Conservation (phyloP, 805 yeast species). For the Yarrowia phangngaensis region DNA sequence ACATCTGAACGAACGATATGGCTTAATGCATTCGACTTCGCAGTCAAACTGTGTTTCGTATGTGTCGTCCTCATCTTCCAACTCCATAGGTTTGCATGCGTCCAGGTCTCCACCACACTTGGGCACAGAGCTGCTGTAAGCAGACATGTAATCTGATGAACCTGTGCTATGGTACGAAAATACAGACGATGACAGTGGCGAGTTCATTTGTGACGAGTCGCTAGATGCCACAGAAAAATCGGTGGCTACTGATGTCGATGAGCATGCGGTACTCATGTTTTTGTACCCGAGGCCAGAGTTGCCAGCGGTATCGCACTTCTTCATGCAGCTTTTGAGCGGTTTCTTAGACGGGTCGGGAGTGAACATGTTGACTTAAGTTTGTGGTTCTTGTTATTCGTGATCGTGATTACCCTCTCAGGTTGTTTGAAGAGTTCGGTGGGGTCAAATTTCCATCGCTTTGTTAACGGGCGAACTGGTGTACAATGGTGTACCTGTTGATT, state of each 20-base stretch:
- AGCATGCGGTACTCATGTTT: constrained; percentile 5
- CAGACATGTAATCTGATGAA: constrained; percentile 15
- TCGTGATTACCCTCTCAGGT: no score
- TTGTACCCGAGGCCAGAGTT: constrained; percentile 5
- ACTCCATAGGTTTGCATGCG: no score
- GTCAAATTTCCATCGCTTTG: no score
- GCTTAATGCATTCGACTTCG: not conserved
- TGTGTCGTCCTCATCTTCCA: constrained; percentile 14
- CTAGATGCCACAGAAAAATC: constrained; percentile 9
- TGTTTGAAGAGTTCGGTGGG: no score
- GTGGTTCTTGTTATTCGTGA: no score
- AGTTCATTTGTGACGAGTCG: constrained; percentile 11
- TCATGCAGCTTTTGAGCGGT: constrained; percentile 26
- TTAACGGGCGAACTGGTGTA: no score
- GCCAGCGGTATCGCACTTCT: constrained; percentile 4
- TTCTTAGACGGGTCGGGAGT: constrained; percentile 19
- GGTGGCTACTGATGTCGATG: constrained; percentile 3
- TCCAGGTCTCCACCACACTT: not conserved
- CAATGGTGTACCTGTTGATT: no score
- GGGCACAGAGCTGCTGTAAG: constrained; percentile 10
- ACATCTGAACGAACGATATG: constrained; percentile 4
- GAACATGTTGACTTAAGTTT: constrained; percentile 22
- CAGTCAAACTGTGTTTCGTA: constrained; percentile 20
- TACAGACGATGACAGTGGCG: constrained; percentile 4
- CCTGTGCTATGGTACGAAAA: constrained; percentile 12